Percentiles rank a stretch among this genome's conserved stretches.
phyloP scores from a whole-genome alignment of 108 stramenopile species.

The Poteriospumella lacustris region DNA sequence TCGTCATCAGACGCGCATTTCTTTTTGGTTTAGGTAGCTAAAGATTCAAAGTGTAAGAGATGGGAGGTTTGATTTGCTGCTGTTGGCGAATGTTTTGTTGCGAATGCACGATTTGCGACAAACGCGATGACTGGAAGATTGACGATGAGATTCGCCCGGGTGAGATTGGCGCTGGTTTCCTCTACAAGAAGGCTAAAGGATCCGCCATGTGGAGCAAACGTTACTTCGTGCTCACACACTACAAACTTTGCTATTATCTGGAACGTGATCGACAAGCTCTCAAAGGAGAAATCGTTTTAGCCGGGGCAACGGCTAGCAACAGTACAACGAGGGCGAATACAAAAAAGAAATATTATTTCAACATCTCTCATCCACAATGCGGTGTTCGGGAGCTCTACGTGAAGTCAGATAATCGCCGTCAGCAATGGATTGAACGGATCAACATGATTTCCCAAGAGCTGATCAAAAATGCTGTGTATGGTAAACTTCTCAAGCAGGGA shows the following conservation, averaged over 20 bases:
- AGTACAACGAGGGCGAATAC: neutral
- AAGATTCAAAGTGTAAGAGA: too few species aligned
- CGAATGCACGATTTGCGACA: neutral
- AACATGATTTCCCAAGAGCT: neutral
- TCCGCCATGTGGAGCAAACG: slow-evolving; percentile 21
- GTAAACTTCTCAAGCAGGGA: slow-evolving; percentile 12
- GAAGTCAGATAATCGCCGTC: neutral
- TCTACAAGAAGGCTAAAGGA: slow-evolving; percentile 18
- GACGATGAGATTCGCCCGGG: neutral
- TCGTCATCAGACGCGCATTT: too few species aligned
- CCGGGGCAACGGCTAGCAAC: neutral
- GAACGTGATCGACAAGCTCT: neutral
- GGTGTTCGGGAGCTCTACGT: slow-evolving; percentile 3
- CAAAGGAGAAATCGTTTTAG: slow-evolving; percentile 29
- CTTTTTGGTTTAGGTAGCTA: too few species aligned
- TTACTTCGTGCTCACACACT: slow-evolving; percentile 21
- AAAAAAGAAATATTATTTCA: slow-evolving; percentile 23
- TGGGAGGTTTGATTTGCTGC: slow-evolving; percentile 16
- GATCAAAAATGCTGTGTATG: neutral
- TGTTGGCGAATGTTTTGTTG: slow-evolving; percentile 7
- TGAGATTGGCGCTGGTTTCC: slow-evolving; percentile 11
- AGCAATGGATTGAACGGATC: slow-evolving; percentile 25
- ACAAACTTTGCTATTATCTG: neutral
- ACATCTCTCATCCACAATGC: slow-evolving; percentile 25
- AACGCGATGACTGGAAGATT: neutral